Percentiles rank a stretch among this genome's conserved stretches.
Conservation (phyloP, 768 basidiomycete genomes). For the Amanita pallidorosea region DNA sequence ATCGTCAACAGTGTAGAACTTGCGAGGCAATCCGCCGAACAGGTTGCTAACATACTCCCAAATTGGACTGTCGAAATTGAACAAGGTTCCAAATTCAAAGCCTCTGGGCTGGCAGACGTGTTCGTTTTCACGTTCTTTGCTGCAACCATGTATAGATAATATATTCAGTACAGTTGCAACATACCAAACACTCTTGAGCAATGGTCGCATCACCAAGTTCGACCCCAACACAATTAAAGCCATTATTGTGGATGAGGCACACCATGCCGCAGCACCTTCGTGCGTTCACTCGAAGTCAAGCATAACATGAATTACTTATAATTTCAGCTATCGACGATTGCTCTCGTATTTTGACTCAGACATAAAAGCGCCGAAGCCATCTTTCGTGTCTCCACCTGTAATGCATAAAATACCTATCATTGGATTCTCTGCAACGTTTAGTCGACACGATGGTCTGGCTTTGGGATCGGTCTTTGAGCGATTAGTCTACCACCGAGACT, state of each 20-base stretch:
- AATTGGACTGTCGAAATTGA: constrained; percentile 84
- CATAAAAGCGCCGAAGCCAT: constrained; percentile 44
- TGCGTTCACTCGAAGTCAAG: constrained; percentile 24
- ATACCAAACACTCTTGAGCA: constrained; percentile 71
- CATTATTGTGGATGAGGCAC: constrained; percentile 87
- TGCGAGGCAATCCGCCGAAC: constrained; percentile 74
- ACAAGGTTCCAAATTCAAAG: constrained; percentile 67
- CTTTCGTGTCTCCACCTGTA: constrained; percentile 23
- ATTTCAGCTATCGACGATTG: constrained; percentile 60
- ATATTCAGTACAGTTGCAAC: constrained; percentile 72
- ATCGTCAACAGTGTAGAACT: constrained; percentile 88
- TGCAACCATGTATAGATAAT: background rate
- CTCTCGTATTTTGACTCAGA: constrained; percentile 71
- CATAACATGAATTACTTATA: background rate
- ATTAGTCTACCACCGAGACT: constrained; percentile 89
- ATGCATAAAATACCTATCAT: constrained; percentile 65
- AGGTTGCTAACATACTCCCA: constrained; percentile 57
- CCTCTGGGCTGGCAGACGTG: constrained; percentile 80
- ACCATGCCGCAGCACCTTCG: constrained; percentile 91
- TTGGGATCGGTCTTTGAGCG: constrained; percentile 81
- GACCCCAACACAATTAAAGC: constrained; percentile 55
- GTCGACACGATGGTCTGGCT: constrained; percentile 82
- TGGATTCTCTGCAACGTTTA: constrained; percentile 94
- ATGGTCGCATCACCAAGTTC: constrained; percentile 64
- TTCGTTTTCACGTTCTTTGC: constrained; percentile 24